Percentiles rank a stretch among this genome's conserved stretches.
These are phyloP conservation scores for Ustilago cynodontis DNA, from an alignment of 1,284 basidiomycete genomes.

Conservation along the genomic window DNA sequence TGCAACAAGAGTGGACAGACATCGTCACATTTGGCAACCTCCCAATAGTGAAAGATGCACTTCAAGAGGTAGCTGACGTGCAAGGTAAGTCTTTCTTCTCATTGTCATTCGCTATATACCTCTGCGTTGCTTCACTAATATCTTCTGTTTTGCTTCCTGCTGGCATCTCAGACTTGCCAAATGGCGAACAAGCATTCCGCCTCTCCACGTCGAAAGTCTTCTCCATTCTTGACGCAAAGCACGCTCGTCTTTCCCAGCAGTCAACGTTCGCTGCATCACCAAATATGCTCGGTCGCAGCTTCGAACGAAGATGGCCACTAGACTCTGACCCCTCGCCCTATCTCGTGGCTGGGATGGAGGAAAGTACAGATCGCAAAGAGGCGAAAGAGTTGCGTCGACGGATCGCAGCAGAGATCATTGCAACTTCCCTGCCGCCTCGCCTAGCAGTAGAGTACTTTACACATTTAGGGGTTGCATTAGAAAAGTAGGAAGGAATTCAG, in stretches of 20 bases:
- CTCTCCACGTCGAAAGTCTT: slow-evolving; percentile 29
- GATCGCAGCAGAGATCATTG: slow-evolving; percentile 41
- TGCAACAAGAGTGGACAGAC: slow-evolving; percentile 40
- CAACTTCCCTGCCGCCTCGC: slow-evolving; percentile 21
- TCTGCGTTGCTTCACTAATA: not conserved
- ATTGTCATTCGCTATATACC: not conserved
- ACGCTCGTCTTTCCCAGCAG: slow-evolving; percentile 4
- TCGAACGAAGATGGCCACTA: slow-evolving; percentile 36
- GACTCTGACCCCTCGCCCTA: slow-evolving; percentile 33
- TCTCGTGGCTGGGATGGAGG: slow-evolving; percentile 1
- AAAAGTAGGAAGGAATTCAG: not conserved
- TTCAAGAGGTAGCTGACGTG: slow-evolving; percentile 31
- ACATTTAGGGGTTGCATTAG: slow-evolving; percentile 13
- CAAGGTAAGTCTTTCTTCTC: slow-evolving; percentile 31
- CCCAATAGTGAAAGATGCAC: slow-evolving; percentile 8
- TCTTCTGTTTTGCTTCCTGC: not conserved
- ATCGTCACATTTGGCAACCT: slow-evolving; percentile 29
- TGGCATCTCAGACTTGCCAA: slow-evolving; percentile 25
- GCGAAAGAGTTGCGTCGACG: slow-evolving; percentile 21
- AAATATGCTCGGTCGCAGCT: slow-evolving; percentile 37
- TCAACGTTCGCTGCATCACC: slow-evolving; percentile 37
- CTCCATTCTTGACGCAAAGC: slow-evolving; percentile 33
- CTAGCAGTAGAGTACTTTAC: slow-evolving; percentile 25
- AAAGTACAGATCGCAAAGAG: slow-evolving; percentile 21
- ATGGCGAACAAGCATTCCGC: slow-evolving; percentile 36